A percentile compares a stretch with the other conserved stretches of the same genome.
These are phyloP conservation scores for Talaromyces sp. DNA, from an alignment of 2,329 filamentous ascomycete species.

Conservation along the genomic window DNA sequence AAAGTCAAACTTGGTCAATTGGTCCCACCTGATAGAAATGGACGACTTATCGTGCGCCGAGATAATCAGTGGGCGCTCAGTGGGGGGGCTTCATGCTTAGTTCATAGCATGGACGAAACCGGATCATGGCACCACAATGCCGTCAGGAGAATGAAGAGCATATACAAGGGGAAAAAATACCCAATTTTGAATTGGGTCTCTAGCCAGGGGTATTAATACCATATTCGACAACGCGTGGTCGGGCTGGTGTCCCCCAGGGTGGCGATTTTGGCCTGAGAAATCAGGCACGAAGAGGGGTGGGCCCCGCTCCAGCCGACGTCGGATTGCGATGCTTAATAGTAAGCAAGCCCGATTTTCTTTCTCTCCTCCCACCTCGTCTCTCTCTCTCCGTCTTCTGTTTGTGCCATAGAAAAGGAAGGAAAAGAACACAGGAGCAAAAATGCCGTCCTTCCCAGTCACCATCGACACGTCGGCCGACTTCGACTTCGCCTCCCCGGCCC, in stretches of 20 bases:
- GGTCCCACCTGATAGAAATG: background rate
- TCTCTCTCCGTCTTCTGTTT: background rate
- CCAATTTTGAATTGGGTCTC: background rate
- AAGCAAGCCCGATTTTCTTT: background rate
- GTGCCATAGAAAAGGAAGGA: background rate
- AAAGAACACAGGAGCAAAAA: constrained; percentile 1
- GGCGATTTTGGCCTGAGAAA: constrained; percentile 6
- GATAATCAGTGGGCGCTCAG: background rate
- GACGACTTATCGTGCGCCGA: background rate
- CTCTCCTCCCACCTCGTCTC: background rate
- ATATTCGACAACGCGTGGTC: background rate
- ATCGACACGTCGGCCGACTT: constrained; percentile 56
- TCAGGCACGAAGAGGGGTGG: constrained; percentile 1
- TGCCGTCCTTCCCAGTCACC: constrained; percentile 45
- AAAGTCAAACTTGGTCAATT: no score
- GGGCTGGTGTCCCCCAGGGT: background rate
- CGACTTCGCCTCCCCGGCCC: constrained; percentile 29
- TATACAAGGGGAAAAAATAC: background rate
- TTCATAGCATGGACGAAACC: no score
- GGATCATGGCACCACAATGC: background rate
- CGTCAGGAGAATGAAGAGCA: background rate
- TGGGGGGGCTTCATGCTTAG: background rate
- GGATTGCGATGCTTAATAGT: background rate
- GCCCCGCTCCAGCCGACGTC: constrained; percentile 7
- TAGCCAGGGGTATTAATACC: background rate